These are phyloP conservation scores for Umbelopsis sp. DNA, from an alignment of 371 early-diverging fungal genomes.

Conservation along the genomic window DNA sequence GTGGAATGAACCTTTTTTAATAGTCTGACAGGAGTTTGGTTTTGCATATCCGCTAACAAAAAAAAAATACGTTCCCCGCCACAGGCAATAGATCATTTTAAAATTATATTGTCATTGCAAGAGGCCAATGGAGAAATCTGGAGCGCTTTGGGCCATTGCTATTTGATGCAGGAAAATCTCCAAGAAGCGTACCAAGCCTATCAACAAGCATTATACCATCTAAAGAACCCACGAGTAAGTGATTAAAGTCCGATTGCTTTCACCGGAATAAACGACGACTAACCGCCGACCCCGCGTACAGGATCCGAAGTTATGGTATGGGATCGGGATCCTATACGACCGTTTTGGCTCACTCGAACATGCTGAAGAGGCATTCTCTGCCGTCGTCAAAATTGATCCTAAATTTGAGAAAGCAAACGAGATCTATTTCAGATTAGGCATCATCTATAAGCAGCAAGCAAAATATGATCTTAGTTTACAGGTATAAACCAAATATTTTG, in stretches of 20 bases:
- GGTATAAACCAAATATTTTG: conserved; percentile 40
- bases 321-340: conserved; percentile 97
- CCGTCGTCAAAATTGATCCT: conserved; percentile 87
- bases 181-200: conserved; percentile 93
- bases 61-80: too few relatives aligned
- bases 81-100: conserved; percentile 88
- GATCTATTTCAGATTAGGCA: conserved; percentile 96
- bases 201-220: conserved; percentile 88
- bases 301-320: conserved; percentile 99
- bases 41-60: too few relatives aligned
- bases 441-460: conserved; percentile 95
- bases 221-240: conserved; percentile 82
- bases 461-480: conserved; percentile 86
- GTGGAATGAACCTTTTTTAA: not conserved
- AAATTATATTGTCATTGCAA: conserved; percentile 81
- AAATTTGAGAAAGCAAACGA: conserved; percentile 96
- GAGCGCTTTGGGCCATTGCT: conserved; percentile 92
- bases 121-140: conserved; percentile 88
- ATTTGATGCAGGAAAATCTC: conserved; percentile 93
- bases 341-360: conserved; percentile 95
- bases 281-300: conserved; percentile 24
- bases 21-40: too few relatives aligned
- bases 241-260: not conserved
- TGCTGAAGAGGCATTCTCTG: conserved; percentile 96
- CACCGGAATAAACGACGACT: not conserved